Percentiles rank a stretch among this genome's conserved stretches.
These are phyloP conservation scores for Rhamnella rubrinervis DNA, from an alignment of 331 rosid species.

Conservation along the genomic window DNA sequence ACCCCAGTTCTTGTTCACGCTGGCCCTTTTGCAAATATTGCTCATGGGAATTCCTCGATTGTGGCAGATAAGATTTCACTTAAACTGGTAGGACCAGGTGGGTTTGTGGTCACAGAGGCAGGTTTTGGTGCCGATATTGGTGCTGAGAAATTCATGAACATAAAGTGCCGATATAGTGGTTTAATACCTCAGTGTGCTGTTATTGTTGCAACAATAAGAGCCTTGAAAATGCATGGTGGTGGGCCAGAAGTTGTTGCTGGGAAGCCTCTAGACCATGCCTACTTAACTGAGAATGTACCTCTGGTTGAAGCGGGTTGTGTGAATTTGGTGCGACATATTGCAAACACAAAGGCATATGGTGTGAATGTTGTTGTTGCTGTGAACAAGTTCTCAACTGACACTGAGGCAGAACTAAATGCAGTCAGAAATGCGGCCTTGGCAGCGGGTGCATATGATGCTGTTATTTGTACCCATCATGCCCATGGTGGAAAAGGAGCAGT, in stretches of 20 bases:
- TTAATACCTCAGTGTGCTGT: conserved; percentile 93
- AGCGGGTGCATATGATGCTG: conserved; percentile 92
- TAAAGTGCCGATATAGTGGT: conserved; percentile 90
- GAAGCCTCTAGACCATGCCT: conserved; percentile 87
- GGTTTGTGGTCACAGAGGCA: conserved; percentile 98
- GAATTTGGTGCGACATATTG: conserved; percentile 81
- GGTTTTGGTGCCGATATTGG: conserved; percentile 99
- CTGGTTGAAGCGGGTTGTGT: conserved; percentile 94
- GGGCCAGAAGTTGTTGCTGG: conserved; percentile 96
- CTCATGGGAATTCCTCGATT: conserved; percentile 95
- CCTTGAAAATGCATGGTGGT: conserved; percentile 98
- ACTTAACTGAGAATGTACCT: conserved; percentile 69
- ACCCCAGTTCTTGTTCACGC: conserved; percentile 99
- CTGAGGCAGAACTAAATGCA: conserved; percentile 79
- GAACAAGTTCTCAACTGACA: conserved; percentile 84
- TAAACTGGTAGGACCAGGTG: conserved; percentile 92
- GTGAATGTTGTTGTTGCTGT: conserved; percentile 93
- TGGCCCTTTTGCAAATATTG: conserved; percentile 96
- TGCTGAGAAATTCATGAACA: conserved; percentile 93
- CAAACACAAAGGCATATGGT: conserved; percentile 74
- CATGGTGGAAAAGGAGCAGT: conserved; percentile 99
- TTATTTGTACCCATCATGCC: conserved; percentile 89
- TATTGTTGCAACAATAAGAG: conserved; percentile 90
- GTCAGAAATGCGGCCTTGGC: conserved; percentile 69
- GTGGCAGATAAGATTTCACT: conserved; percentile 98